Evolutionary conservation across 768 basidiomycete genomes (phyloP).

Genomic region (Tricholoma sp.): DNA sequence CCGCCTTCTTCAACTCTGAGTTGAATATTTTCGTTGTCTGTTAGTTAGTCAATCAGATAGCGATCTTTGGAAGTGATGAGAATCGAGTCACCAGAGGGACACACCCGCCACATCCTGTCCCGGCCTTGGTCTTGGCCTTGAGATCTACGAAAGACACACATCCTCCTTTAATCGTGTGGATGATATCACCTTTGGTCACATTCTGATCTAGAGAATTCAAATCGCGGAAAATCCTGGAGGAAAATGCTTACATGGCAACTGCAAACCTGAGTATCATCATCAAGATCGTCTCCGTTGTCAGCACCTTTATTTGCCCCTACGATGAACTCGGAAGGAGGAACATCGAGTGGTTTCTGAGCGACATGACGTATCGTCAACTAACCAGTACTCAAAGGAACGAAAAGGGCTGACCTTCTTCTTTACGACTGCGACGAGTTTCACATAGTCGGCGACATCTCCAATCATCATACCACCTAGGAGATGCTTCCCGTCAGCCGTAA

Average conservation of each 20-base stretch:
- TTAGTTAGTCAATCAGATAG: background rate
- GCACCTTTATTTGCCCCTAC: conserved; percentile 47
- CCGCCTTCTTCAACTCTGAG: conserved; percentile 64
- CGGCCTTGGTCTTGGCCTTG: conserved; percentile 64
- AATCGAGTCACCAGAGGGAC: conserved; percentile 44
- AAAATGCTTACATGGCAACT: conserved; percentile 43
- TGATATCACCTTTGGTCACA: conserved; percentile 56
- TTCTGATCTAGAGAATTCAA: conserved; percentile 25
- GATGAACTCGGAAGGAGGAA: conserved; percentile 63
- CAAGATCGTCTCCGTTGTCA: conserved; percentile 59
- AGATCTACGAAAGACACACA: conserved; percentile 44
- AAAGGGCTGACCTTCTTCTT: conserved; percentile 46
- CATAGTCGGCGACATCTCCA: conserved; percentile 64
- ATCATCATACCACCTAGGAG: conserved; percentile 79
- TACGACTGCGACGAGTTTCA: conserved; percentile 64
- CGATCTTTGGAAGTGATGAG: background rate
- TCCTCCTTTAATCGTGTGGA: conserved; percentile 45
- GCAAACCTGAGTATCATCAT: conserved; percentile 70
- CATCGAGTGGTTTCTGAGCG: conserved; percentile 56
- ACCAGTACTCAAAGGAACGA: background rate
- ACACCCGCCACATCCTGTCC: conserved; percentile 73
- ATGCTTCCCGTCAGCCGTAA: conserved; percentile 65
- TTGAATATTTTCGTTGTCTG: conserved; percentile 29
- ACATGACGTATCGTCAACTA: background rate
- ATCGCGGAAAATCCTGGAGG: background rate